Base-by-base conservation (phyloP, 2,329 filamentous ascomycete species). In the Proliferodiscus dingleyae region DNA sequence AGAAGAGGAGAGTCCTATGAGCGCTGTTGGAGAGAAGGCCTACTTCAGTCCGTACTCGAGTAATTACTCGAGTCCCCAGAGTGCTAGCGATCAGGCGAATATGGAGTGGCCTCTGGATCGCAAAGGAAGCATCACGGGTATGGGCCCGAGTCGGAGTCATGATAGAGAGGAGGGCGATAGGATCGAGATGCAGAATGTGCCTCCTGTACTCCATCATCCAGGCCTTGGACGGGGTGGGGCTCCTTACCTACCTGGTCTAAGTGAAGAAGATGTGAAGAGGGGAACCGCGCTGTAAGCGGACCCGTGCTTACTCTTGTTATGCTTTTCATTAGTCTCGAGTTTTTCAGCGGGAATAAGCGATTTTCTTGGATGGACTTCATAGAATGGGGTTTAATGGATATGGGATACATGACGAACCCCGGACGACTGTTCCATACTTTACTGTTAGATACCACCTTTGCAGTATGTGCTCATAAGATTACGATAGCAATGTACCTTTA, bases 1-100 rank as follows among this genome's bases (percentile, higher is more conserved):
- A 42, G 41, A 51, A 4, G 54, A 60, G 9, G 50, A 55, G 13
- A 55, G 50, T 33, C 60, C 59, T 1, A 47, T 51, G 2, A 57
- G 52, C 72, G 21, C 78, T 71, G 48, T 49, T 9, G 51, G 49
- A 3, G 59, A 61, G 41, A 57, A 60, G 18, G 70, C 68, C 5
- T 78, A 81, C 62, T 72, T 80, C 52, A 80, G 77, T 3, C 79
- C 80, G 0, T 83, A 82, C 57, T 71, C 68, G 16, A 80, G 77
- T 32, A 75, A 79, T 48, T 81, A 73, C 63, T 78, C 68, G 61
- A 81, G 77, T 55, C 79, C 79, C 1, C 68, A 78, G 4, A 53
- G 44, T 2, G 58, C 56, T 13, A 45, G 33, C 5, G 47, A 54
- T 37, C 39, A 47, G 36, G 43, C 15, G 7, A 39, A 21, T 3